These are phyloP conservation scores for Triadica sebifera DNA, from an alignment of 345 rosid species.

Conservation along the genomic window DNA sequence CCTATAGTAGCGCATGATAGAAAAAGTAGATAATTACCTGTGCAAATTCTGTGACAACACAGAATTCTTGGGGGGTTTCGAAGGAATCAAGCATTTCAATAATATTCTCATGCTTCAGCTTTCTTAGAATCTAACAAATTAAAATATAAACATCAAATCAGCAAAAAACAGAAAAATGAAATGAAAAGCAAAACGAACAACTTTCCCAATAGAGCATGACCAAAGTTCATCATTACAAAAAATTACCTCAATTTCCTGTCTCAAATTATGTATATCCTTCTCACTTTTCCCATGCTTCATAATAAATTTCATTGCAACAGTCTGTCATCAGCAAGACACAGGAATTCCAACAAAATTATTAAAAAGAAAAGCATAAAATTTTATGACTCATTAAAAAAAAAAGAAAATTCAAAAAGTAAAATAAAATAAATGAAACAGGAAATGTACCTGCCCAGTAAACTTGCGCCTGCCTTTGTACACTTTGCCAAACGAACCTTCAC, in stretches of 20 bases:
- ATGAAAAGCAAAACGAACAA: background rate
- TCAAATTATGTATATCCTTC: conserved; percentile 77
- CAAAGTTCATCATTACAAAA: background rate
- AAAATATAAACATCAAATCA: conserved; percentile 10
- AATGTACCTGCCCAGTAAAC: conserved; percentile 71
- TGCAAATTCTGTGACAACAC: conserved; percentile 97
- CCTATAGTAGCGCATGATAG: background rate
- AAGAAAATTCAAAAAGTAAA: background rate
- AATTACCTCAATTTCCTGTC: conserved; percentile 93
- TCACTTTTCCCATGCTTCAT: conserved; percentile 94
- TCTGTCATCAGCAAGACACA: conserved; percentile 39
- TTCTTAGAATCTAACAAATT: conserved; percentile 75
- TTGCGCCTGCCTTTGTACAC: conserved; percentile 91
- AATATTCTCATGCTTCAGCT: conserved; percentile 90
- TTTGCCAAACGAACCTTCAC: conserved; percentile 97
- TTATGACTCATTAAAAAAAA: background rate
- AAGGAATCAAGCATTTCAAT: conserved; percentile 97
- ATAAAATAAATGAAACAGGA: background rate
- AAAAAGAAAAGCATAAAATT: background rate
- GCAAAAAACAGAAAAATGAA: background rate
- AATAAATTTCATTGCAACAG: conserved; percentile 96
- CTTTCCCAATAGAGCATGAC: background rate
- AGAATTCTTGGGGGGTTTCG: conserved; percentile 89
- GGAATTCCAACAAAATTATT: background rate
- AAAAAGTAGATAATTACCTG: conserved; percentile 49